phyloP scores from a whole-genome alignment of 331 rosid species.

The Arachis monticola region DNA sequence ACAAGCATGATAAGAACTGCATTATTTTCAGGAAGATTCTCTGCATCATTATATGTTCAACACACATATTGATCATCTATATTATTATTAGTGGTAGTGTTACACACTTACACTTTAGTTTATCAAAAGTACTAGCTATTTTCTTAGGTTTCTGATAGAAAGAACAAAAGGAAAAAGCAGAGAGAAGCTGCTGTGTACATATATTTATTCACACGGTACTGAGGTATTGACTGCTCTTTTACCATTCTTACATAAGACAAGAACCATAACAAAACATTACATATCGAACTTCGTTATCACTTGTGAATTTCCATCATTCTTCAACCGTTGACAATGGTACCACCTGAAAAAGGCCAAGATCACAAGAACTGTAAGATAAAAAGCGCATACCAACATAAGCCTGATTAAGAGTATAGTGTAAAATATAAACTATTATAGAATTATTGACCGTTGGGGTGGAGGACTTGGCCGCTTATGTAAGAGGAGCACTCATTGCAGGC shows the following conservation, averaged over 20 bases:
- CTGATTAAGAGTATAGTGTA: not conserved
- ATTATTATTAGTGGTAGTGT: not conserved
- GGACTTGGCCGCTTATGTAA: conserved; percentile 84
- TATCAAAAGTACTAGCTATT: conserved; percentile 4
- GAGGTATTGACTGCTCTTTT: not conserved
- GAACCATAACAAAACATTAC: not conserved
- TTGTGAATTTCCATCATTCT: conserved; percentile 29
- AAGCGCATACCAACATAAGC: not conserved
- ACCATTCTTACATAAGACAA: not conserved
- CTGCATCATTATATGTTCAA: not conserved
- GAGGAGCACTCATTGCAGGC: conserved; percentile 73
- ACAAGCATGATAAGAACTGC: not conserved
- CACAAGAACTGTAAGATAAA: conserved; percentile 7
- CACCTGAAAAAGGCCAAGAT: conserved; percentile 55
- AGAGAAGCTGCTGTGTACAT: not conserved
- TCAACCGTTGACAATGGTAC: conserved; percentile 66
- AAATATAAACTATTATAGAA: not conserved
- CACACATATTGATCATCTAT: not conserved
- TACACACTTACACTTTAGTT: not conserved
- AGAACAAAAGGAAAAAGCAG: not conserved
- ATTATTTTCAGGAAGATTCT: not conserved
- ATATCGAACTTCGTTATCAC: not conserved
- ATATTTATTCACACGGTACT: not conserved
- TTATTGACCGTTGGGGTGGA: conserved; percentile 77
- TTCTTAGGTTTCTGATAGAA: conserved; percentile 10